Evolutionary conservation across 108 stramenopile species (phyloP).

Genomic region (Parietichytrium sp.): DNA sequence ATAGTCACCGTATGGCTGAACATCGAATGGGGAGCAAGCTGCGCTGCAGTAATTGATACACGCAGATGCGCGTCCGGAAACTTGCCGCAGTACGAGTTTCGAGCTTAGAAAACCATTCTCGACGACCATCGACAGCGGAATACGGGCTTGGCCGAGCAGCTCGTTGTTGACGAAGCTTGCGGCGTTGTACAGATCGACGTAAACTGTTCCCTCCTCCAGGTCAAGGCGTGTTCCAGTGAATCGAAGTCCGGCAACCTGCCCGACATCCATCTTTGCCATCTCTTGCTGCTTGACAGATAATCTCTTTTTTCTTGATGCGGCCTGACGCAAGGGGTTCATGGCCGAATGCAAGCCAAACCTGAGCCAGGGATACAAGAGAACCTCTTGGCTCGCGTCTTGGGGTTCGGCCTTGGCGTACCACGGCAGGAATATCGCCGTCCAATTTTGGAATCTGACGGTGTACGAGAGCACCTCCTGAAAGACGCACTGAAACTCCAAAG

Average conservation of each 20-base stretch:
- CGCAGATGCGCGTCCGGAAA: background rate
- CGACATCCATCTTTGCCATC: background rate
- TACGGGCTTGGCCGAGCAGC: background rate
- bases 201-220: background rate
- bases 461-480: constrained; percentile 24
- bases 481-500: constrained; percentile 3
- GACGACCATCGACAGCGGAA: background rate
- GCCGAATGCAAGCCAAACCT: background rate
- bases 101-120: constrained; percentile 3
- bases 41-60: background rate
- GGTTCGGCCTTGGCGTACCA: background rate
- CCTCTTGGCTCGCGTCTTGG: background rate
- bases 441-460: constrained; percentile 14
- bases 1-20: too few species aligned
- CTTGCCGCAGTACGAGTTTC: background rate
- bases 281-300: background rate
- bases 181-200: constrained; percentile 9
- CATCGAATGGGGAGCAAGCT: background rate
- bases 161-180: too few species aligned
- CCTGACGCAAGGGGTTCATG: background rate
- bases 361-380: background rate
- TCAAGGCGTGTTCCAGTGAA: constrained; percentile 9
- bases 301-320: background rate
- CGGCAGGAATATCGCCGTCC: background rate
- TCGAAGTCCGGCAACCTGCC: background rate